A percentile compares a stretch with the other conserved stretches of the same genome.
Conservation (phyloP, 2,329 filamentous ascomycete genomes). For the Sarocladiaceae sp. region DNA sequence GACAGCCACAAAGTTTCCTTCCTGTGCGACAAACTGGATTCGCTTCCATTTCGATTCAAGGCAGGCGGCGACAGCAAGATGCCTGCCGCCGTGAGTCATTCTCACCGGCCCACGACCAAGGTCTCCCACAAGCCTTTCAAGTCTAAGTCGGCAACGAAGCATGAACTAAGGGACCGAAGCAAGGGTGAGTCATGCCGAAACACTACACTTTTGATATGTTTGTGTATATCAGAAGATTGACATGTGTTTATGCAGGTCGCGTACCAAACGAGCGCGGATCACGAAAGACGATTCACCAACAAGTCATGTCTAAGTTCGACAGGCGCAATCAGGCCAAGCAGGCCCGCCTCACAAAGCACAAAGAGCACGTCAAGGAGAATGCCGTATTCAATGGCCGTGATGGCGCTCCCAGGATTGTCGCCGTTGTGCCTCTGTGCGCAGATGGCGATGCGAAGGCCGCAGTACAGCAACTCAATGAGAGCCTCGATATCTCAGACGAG, state of each 20-base stretch:
- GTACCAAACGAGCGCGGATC: slow-evolving; percentile 67
- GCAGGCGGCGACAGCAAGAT: slow-evolving; percentile 70
- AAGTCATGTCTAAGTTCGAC: slow-evolving; percentile 96
- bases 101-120: slow-evolving; percentile 92
- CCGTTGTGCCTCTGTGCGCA: slow-evolving; percentile 77
- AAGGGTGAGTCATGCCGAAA: slow-evolving; percentile 59
- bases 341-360: slow-evolving; percentile 76
- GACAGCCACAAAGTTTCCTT: not conserved
- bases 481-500: slow-evolving; percentile 69
- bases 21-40: slow-evolving; percentile 50
- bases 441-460: slow-evolving; percentile 65
- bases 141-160: slow-evolving; percentile 84
- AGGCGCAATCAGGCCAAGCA: slow-evolving; percentile 94
- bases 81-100: slow-evolving; percentile 70
- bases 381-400: slow-evolving; percentile 83
- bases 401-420: slow-evolving; percentile 83
- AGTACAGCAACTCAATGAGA: slow-evolving; percentile 67
- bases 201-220: not conserved
- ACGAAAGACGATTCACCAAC: slow-evolving; percentile 88
- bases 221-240: no score
- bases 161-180: slow-evolving; percentile 74
- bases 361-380: slow-evolving; percentile 73
- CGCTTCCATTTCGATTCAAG: slow-evolving; percentile 84
- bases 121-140: slow-evolving; percentile 86
- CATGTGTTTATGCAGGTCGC: slow-evolving; percentile 58